Evolutionary conservation across 495 filamentous ascomycete genomes (phyloP).

Genomic region (Tuber borchii): DNA sequence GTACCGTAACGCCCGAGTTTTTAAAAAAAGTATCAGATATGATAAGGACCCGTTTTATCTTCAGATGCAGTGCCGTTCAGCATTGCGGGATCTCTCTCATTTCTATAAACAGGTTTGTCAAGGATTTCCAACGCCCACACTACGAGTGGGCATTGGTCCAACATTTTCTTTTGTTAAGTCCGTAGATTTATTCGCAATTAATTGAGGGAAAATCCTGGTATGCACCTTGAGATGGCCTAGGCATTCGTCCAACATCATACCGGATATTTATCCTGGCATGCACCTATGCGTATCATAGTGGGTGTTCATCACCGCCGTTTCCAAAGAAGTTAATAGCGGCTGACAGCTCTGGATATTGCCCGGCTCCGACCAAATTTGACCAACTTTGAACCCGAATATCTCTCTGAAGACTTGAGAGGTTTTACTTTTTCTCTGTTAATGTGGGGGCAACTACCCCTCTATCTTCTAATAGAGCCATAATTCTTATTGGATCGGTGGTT

Average conservation of each 20-base stretch:
- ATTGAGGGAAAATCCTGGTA: too few species aligned
- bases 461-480: not conserved
- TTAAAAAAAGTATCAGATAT: not conserved
- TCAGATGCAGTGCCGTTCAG: not conserved
- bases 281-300: too few species aligned
- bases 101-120: not conserved
- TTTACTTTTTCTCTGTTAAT: not conserved
- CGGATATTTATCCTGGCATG: not conserved
- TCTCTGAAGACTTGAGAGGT: not conserved
- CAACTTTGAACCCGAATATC: not conserved
- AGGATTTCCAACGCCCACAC: too few species aligned
- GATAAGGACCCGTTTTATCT: slow-evolving; percentile 1
- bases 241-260: too few species aligned
- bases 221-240: too few species aligned
- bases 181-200: too few species aligned
- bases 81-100: slow-evolving; percentile 1
- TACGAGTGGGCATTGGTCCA: too few species aligned
- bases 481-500: not conserved
- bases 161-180: too few species aligned
- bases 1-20: not conserved
- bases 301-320: not conserved
- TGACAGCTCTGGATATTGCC: not conserved
- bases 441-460: not conserved
- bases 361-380: not conserved
- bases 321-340: not conserved